Evolutionary conservation across 805 yeast genomes (phyloP).

Genomic region (Metschnikowia koreensis): DNA sequence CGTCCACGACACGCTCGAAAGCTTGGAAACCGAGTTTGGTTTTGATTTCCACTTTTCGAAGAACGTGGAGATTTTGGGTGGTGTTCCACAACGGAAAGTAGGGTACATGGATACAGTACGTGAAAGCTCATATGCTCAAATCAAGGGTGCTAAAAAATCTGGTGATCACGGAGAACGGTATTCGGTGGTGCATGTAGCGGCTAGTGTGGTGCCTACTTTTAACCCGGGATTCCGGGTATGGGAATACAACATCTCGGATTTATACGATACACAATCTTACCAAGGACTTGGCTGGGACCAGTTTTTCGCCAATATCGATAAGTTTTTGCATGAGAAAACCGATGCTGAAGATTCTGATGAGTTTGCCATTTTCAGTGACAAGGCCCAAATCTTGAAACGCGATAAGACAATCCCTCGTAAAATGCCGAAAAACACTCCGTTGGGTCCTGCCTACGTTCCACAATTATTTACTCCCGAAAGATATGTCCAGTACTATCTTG

Average conservation of each 20-base stretch:
- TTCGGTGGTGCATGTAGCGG: slow-evolving; percentile 64
- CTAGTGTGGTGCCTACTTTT: slow-evolving; percentile 81
- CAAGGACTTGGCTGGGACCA: slow-evolving; percentile 53
- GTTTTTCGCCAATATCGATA: slow-evolving; percentile 43
- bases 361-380: slow-evolving; percentile 10
- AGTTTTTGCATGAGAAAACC: slow-evolving; percentile 17
- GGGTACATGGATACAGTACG: slow-evolving; percentile 58
- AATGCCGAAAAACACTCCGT: slow-evolving; percentile 50
- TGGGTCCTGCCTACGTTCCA: slow-evolving; percentile 76
- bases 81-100: slow-evolving; percentile 66
- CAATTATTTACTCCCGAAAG: slow-evolving; percentile 72
- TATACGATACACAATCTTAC: slow-evolving; percentile 28
- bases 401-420: slow-evolving; percentile 65
- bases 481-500: slow-evolving; percentile 74
- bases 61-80: slow-evolving; percentile 45
- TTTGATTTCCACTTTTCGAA: slow-evolving; percentile 21
- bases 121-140: slow-evolving; percentile 48
- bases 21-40: slow-evolving; percentile 7
- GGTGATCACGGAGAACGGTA: slow-evolving; percentile 56
- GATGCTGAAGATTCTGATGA: slow-evolving; percentile 10
- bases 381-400: slow-evolving; percentile 22
- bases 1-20: slow-evolving; percentile 14
- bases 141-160: slow-evolving; percentile 45
- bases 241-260: slow-evolving; percentile 74
- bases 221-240: slow-evolving; percentile 81